phyloP scores from a whole-genome alignment of 805 yeast species.

The Wickerhamomyces mucosus region DNA sequence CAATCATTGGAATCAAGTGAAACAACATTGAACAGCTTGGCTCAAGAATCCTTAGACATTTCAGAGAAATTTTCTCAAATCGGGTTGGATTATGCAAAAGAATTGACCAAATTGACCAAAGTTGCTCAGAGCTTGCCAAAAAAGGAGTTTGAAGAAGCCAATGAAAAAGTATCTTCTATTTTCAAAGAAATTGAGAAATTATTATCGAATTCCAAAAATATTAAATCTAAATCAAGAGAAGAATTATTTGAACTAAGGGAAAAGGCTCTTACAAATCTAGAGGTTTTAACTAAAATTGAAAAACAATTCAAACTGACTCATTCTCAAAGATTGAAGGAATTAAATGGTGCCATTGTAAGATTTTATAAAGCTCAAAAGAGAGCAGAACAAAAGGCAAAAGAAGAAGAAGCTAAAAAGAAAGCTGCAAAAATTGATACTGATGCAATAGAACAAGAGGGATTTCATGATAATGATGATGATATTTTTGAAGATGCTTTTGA shows the following conservation, averaged over 20 bases:
- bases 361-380: slow-evolving; percentile 12
- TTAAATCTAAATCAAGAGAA: slow-evolving; percentile 17
- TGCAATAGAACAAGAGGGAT: slow-evolving; percentile 1
- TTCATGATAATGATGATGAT: neutral
- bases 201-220: slow-evolving; percentile 1
- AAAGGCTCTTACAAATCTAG: slow-evolving; percentile 15
- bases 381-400: slow-evolving; percentile 12
- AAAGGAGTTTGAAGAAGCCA: slow-evolving; percentile 19
- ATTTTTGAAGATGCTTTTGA: neutral
- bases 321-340: slow-evolving; percentile 23
- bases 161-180: slow-evolving; percentile 19
- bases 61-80: slow-evolving; percentile 33
- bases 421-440: slow-evolving; percentile 1
- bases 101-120: slow-evolving; percentile 34
- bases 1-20: slow-evolving; percentile 33
- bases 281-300: slow-evolving; percentile 11
- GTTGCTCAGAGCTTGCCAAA: slow-evolving; percentile 19
- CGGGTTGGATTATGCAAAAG: slow-evolving; percentile 43
- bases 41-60: slow-evolving; percentile 34
- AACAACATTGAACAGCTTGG: slow-evolving; percentile 32
- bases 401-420: slow-evolving; percentile 2
- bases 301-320: slow-evolving; percentile 14
- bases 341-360: slow-evolving; percentile 12
- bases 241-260: slow-evolving; percentile 22
- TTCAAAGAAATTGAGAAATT: slow-evolving; percentile 21